These are phyloP conservation scores for Hirschioporus abietinus DNA, from an alignment of 768 basidiomycete species.

Conservation along the genomic window DNA sequence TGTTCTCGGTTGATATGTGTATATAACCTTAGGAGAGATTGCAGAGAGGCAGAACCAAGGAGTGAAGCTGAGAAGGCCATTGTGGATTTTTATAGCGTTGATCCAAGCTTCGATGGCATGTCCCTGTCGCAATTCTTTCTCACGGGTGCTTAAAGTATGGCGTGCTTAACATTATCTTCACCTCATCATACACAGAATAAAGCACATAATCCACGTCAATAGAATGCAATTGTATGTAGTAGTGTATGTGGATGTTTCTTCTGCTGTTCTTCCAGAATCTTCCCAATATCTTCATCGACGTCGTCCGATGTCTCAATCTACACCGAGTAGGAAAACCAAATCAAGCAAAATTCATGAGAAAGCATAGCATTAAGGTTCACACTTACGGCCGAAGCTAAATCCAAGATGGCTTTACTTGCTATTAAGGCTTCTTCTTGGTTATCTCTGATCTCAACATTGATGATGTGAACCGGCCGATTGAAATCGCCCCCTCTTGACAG, in stretches of 20 bases:
- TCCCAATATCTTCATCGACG: conserved; percentile 87
- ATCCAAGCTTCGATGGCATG: conserved; percentile 17
- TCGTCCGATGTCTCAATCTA: conserved; percentile 86
- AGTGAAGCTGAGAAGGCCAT: neutral
- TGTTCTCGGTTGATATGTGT: conserved; percentile 9
- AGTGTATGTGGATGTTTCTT: conserved; percentile 90
- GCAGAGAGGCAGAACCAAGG: neutral
- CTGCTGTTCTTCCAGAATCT: conserved; percentile 78
- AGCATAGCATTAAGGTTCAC: conserved; percentile 1
- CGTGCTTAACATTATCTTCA: neutral
- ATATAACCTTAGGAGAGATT: neutral
- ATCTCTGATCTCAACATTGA: conserved; percentile 98
- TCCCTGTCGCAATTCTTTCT: conserved; percentile 58
- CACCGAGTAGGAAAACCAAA: conserved; percentile 11
- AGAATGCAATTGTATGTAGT: conserved; percentile 88
- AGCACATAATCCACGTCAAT: conserved; percentile 38
- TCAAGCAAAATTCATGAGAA: conserved; percentile 4
- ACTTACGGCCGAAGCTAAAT: conserved; percentile 83
- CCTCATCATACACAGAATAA: neutral
- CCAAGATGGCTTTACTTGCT: conserved; percentile 92
- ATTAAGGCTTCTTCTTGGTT: conserved; percentile 98
- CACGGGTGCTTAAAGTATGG: conserved; percentile 33
- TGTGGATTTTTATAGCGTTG: neutral
- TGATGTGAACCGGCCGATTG: conserved; percentile 90
- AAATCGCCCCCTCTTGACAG: conserved; percentile 84